Base-by-base conservation (phyloP, 495 filamentous ascomycete genomes). In the Penicillium alfredii region DNA sequence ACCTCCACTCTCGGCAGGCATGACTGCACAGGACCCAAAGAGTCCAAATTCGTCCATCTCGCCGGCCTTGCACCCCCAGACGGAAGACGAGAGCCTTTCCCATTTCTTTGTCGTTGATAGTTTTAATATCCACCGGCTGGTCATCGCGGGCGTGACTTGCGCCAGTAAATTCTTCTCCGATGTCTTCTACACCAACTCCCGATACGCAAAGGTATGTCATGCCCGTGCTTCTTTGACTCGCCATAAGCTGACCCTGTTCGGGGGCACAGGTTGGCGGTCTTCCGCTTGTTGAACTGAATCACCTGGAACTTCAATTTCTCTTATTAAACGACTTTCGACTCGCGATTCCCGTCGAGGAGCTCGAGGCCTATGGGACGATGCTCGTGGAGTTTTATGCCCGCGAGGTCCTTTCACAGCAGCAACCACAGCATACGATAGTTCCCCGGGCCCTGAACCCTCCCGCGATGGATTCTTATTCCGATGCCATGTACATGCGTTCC, bases 101-200 rank as follows among this genome's bases (percentile, higher is more conserved):
- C 78, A 87, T 47, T 96, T 88, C 51, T 99, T 99, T 53, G 90
- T 97, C 30, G 92, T 97, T 2, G 92, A 99, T 66, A 96, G 90
- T 58, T 99, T 92, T 63, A 99, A 99, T 62, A 99, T 99, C 46
- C 92, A 99, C 51, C 81, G 92, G 17, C 68, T 99, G 35, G 89
- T 97, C 29, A 99, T 99, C 60, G 88, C 92, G 6, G 92, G 89
- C 13, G 93, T 99, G 30, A 97, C 92, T 10, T 97, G 93, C 61
- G 90, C 93, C 8, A 95, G 89, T 75, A 99, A 99, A 66, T 99
- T 97, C 72, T 99, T 99, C 61, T 96, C 89, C 3, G 92, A 99
- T 68, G 88, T 97, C 27, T 99, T 99, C 52, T 99, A 97, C 53
- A 99, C 92, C 11, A 99, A 99, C 64, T 97, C 93, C 29, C 73